These are phyloP conservation scores for Ascochyta fabae DNA, from an alignment of 2,329 filamentous ascomycete species.

Conservation along the genomic window DNA sequence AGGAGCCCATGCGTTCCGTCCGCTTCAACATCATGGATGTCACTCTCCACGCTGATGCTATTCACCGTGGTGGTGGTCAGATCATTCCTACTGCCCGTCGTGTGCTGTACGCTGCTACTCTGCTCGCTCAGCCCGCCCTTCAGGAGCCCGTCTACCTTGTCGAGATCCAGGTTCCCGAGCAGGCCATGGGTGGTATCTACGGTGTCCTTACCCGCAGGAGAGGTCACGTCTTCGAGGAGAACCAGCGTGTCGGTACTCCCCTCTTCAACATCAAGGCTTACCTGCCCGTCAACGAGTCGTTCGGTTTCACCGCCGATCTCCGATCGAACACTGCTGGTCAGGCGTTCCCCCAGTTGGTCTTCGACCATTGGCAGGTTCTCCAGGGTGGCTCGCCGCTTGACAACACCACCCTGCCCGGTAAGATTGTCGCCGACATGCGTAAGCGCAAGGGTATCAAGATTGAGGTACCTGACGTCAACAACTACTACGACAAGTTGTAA, in stretches of 20 bases:
- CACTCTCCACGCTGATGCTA: constrained; percentile 98
- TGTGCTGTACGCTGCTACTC: constrained; percentile 91
- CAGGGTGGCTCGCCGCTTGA: constrained; percentile 94
- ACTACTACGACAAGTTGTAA: constrained; percentile 99
- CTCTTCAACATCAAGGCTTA: constrained; percentile 99
- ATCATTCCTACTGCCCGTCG: constrained; percentile 97
- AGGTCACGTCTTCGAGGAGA: constrained; percentile 99
- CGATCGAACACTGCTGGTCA: constrained; percentile 92
- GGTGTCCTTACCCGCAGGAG: constrained; percentile 95
- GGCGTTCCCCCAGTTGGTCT: constrained; percentile 98
- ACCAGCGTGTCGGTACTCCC: constrained; percentile 97
- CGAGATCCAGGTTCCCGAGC: constrained; percentile 98
- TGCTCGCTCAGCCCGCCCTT: constrained; percentile 89
- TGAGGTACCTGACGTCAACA: constrained; percentile 88
- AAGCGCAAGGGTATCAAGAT: constrained; percentile 99
- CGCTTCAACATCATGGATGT: constrained; percentile 99
- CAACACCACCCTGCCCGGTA: constrained; percentile 78
- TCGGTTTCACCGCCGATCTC: constrained; percentile 98
- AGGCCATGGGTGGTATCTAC: constrained; percentile 99
- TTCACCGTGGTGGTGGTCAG: constrained; percentile 99
- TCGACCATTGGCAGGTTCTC: constrained; percentile 98
- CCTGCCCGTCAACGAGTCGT: constrained; percentile 95
- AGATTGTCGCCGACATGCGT: constrained; percentile 86
- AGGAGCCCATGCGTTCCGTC: constrained; percentile 96
- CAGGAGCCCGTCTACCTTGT: constrained; percentile 98